These are phyloP conservation scores for Capronia coronata DNA, from an alignment of 2,329 filamentous ascomycete species.

Conservation along the genomic window DNA sequence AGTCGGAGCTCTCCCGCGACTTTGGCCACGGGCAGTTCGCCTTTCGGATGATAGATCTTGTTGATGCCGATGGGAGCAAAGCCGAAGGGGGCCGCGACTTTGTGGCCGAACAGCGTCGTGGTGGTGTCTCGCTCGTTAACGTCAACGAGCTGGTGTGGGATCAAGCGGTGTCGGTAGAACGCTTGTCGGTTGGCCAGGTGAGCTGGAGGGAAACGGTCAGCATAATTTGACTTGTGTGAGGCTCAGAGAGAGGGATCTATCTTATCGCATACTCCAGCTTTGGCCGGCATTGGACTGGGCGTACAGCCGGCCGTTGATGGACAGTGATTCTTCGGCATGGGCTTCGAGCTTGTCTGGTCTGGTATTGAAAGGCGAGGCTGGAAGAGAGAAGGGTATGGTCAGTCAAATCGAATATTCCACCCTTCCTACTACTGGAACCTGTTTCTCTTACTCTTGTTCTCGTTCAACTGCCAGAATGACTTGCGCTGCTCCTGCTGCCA, in stretches of 20 bases:
- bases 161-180: conserved; percentile 58
- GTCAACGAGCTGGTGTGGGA: conserved; percentile 57
- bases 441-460: conserved; percentile 36
- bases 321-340: conserved; percentile 51
- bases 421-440: too few species aligned
- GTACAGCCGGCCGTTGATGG: conserved; percentile 50
- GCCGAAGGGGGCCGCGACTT: conserved; percentile 55
- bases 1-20: conserved; percentile 55
- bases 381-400: neutral
- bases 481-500: conserved; percentile 51
- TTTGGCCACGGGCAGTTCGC: conserved; percentile 54
- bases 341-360: conserved; percentile 53
- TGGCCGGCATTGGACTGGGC: conserved; percentile 36
- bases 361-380: conserved; percentile 47
- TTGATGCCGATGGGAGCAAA: conserved; percentile 62
- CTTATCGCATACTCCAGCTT: conserved; percentile 14
- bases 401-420: too few species aligned
- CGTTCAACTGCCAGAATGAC: conserved; percentile 50
- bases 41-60: conserved; percentile 55
- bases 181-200: conserved; percentile 55
- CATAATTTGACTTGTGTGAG: conserved; percentile 23
- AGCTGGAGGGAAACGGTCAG: conserved; percentile 21
- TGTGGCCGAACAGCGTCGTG: conserved; percentile 55
- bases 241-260: conserved; percentile 9
- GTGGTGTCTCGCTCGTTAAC: conserved; percentile 53